These are phyloP conservation scores for Penicillium decumbens DNA, from an alignment of 2,329 filamentous ascomycete genomes.

Conservation along the genomic window DNA sequence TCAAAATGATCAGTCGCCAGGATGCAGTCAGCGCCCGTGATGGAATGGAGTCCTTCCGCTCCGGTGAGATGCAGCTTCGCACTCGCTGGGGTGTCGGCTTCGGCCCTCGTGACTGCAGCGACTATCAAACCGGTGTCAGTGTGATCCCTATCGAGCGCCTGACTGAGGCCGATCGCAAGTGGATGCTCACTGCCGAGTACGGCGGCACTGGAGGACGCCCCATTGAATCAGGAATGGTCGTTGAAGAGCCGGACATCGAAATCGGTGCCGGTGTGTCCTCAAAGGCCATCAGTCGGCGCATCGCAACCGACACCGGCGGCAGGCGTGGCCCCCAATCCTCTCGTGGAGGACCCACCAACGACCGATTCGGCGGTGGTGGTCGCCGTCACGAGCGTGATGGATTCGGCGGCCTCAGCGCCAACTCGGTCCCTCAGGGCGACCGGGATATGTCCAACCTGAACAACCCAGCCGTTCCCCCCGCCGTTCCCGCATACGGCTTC, in stretches of 20 bases:
- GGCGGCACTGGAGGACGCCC: conserved; percentile 82
- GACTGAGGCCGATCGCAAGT: conserved; percentile 94
- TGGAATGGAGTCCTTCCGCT: conserved; percentile 76
- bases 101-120: conserved; percentile 92
- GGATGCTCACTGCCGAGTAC: conserved; percentile 90
- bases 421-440: conserved; percentile 25
- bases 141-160: conserved; percentile 87
- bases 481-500: conserved; percentile 54
- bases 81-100: conserved; percentile 98
- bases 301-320: conserved; percentile 49
- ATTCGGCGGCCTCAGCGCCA: conserved; percentile 20
- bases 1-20: conserved; percentile 91
- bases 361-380: conserved; percentile 29
- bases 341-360: conserved; percentile 30
- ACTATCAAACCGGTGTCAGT: conserved; percentile 88
- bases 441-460: conserved; percentile 38
- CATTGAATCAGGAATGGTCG: conserved; percentile 77
- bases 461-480: conserved; percentile 50
- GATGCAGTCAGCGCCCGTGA: conserved; percentile 81
- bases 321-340: conserved; percentile 48
- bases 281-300: conserved; percentile 59
- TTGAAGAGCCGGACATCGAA: conserved; percentile 97
- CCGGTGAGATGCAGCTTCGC: conserved; percentile 68
- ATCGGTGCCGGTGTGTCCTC: conserved; percentile 96
- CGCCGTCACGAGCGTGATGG: conserved; percentile 35